Conservation (phyloP, 306 rosid species). For the Mimosa bimucronata region DNA sequence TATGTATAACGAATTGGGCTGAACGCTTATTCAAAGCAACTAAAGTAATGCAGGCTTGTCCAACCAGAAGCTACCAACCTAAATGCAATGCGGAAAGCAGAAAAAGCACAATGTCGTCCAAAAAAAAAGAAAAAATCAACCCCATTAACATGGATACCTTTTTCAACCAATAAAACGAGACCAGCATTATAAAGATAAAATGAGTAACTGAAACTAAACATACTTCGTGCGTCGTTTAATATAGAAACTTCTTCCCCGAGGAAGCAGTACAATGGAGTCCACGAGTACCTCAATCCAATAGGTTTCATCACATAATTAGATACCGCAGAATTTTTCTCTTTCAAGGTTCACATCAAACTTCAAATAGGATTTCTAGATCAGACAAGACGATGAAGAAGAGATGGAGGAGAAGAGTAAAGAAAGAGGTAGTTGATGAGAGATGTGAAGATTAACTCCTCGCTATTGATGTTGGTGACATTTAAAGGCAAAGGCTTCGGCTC, state of each 20-base stretch:
- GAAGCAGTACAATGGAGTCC: not conserved
- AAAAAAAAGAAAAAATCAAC: not conserved
- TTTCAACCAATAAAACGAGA: not conserved
- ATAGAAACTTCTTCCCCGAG: not conserved
- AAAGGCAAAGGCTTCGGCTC: too few species aligned
- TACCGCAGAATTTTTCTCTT: too few species aligned
- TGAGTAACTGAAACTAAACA: too few species aligned
- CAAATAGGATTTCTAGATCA: too few species aligned
- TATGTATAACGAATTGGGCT: not conserved
- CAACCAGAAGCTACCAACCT: slow-evolving; percentile 2
- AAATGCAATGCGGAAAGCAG: not conserved
- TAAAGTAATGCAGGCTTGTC: not conserved
- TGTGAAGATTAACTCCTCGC: too few species aligned
- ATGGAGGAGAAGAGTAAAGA: too few species aligned
- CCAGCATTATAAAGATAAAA: not conserved
- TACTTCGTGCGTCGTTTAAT: not conserved
- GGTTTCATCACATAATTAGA: not conserved
- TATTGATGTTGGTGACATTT: too few species aligned
- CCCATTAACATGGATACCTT: not conserved
- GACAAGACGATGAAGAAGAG: too few species aligned
- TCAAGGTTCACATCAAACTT: too few species aligned
- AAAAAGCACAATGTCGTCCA: not conserved
- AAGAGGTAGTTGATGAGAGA: too few species aligned
- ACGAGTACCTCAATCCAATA: not conserved
- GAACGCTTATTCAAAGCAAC: not conserved